Percentiles rank a stretch among this genome's conserved stretches.
Evolutionary conservation across 2,329 filamentous ascomycete genomes (phyloP).

Genomic region (Phyllosticta citribraziliensis): DNA sequence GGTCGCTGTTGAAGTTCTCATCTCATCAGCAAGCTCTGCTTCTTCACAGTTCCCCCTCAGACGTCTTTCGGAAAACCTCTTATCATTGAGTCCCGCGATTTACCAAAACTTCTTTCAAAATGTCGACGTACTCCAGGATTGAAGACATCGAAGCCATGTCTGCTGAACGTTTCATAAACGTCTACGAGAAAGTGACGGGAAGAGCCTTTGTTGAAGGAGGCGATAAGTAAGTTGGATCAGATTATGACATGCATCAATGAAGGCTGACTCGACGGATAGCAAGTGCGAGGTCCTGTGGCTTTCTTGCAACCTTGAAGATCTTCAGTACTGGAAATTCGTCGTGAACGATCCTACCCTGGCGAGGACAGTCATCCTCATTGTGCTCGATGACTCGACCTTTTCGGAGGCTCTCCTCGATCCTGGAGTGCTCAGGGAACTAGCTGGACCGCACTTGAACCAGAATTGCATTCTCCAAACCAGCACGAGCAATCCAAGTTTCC

Average conservation of each 20-base stretch:
- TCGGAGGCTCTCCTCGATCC: no score
- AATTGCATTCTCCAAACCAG: no score
- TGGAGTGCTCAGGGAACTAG: neutral
- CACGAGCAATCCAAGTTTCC: no score
- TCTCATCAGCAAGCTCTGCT: neutral
- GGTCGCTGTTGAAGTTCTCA: neutral
- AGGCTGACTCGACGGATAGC: neutral
- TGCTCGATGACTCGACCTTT: neutral
- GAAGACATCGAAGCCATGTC: neutral
- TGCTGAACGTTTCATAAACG: neutral
- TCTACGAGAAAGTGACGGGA: neutral
- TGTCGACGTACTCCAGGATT: neutral
- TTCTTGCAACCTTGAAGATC: neutral
- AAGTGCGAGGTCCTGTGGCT: neutral
- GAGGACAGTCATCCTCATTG: neutral
- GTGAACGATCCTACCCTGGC: neutral
- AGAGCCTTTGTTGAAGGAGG: neutral
- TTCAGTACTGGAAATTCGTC: neutral
- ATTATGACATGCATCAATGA: neutral
- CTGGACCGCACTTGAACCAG: neutral
- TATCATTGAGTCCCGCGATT: neutral
- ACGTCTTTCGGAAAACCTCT: no score
- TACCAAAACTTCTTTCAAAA: neutral
- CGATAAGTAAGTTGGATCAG: neutral
- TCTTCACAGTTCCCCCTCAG: neutral